A percentile compares a stretch with the other conserved stretches of the same genome.
Evolutionary conservation across 306 rosid genomes (phyloP).

Genomic region (Quercus wislizeni): DNA sequence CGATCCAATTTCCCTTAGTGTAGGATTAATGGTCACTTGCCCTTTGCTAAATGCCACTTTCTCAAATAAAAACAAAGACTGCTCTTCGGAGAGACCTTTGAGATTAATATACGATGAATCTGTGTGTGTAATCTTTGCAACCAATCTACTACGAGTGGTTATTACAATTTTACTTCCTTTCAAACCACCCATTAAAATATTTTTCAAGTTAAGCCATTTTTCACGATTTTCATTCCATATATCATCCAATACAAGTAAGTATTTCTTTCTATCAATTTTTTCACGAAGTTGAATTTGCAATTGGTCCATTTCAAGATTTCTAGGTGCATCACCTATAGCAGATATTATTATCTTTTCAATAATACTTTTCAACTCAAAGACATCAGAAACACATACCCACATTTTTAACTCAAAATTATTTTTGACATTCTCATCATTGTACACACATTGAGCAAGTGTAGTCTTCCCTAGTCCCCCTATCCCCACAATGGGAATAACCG

Average conservation of each 20-base stretch:
- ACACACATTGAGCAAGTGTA: slow-evolving; percentile 37
- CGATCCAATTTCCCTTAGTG: no score
- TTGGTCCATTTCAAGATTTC: slow-evolving; percentile 9
- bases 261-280: no score
- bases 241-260: slow-evolving; percentile 40
- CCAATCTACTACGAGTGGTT: slow-evolving; percentile 28
- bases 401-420: slow-evolving; percentile 12
- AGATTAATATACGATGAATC: no score
- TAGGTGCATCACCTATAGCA: not conserved
- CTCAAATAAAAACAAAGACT: no score
- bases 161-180: slow-evolving; percentile 29
- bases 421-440: slow-evolving; percentile 15
- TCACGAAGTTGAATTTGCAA: slow-evolving; percentile 1
- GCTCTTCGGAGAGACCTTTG: no score
- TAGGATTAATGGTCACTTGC: no score
- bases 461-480: slow-evolving; percentile 54
- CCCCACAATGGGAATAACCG: slow-evolving; percentile 36
- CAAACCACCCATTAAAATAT: slow-evolving; percentile 25
- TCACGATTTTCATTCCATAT: slow-evolving; percentile 30
- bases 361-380: not conserved
- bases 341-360: slow-evolving; percentile 24
- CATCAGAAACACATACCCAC: no score
- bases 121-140: not conserved
- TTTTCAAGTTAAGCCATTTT: slow-evolving; percentile 13
- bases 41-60: no score